Evolutionary conservation across 495 filamentous ascomycete species (phyloP), one percentile per base, ranked within the genome.

Genomic region (Neurospora sp.): DNA sequence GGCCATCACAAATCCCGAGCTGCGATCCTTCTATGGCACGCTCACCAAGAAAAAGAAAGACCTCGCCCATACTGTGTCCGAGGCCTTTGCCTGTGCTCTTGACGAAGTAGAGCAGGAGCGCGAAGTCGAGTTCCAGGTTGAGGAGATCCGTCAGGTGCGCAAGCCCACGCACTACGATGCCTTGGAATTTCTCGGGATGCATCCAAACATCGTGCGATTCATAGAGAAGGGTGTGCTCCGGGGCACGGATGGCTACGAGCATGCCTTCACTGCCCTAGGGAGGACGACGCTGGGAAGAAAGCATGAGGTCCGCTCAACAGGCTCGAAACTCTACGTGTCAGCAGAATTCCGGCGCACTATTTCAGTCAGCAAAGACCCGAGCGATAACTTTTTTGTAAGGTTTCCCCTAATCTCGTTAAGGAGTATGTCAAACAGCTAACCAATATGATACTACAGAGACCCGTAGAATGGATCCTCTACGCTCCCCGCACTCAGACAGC

Each of bases 41-140:
- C 53, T 66, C 27, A 66, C 27, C 27, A 66, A 66, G 27, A 66
- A 66, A 22, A 66, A 66, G 27, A 66, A 71, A 69, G 18, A 78
- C 80, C 5, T 75, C 82, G 2, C 76, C 78, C 40, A 70, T 72
- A 11, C 82, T 78, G 31, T 12, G 6, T 18, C 53, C 53, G 27
- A 66, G 14, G 27, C 53, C 1, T 2, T 37, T 31, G 53, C 53
- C 31, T 66, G 53, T 0, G 82, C 81, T 3, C 72, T 87, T 0
- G 79, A 86, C 48, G 86, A 88, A 68, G 86, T 88, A 1, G 85
- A 87, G 61, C 83, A 85, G 74, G 83, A 87, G 68, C 77, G 83
- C 11, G 81, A 86, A 38, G 77, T 79, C 20, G 78, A 86, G 74
- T 79, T 85, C 8, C 31, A 71, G 46, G 70, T 53, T 11, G 84